Evolutionary conservation across 371 early-diverging fungal species (phyloP), one percentile per base, ranked within the genome.

Genomic region (Batkoa obscura): DNA sequence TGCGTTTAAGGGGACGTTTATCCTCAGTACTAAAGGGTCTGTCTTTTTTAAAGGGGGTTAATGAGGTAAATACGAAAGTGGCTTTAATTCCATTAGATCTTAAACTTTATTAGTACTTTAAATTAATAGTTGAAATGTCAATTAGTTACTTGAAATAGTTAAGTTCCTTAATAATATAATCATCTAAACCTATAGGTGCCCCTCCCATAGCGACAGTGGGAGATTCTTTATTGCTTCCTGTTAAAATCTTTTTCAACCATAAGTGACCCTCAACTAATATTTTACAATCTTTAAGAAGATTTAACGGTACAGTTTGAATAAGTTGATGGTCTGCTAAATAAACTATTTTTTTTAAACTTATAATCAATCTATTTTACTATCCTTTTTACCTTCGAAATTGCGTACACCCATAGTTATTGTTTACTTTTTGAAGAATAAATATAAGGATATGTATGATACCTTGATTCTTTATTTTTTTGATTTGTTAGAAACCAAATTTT

Each of bases 251-350:
- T 37, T 79, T 72, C 34, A 86, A 67, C 87, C 87, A 86, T 60
- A 77, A 72, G 62, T 73, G 75, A 58, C 83, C 87, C 57, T 86
- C 87, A 55, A 86, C 80, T 55, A 83, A 85, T 38, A 86, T 67
- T 43, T 84, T 71, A 30, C 74, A 75, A 43, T 76, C 82, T 56
- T 72, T 70, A 43, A 84, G 72, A 36, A 69, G 67, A 38, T 72
- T 57, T 13, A 82, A 67, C n/a, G 79, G 75, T 35, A 74, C 66
- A 32, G 70, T 71, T 59, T 79, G 76, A 48, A 75, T 58, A 32
- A 83, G 69, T 17, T 73, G 73, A 60, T 78, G 66, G 63, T 83
- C 80, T 4, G 68, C 72, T 36, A 75, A 71, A 57, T 73, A 80
- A 39, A 73, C 82, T 81, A 64, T 23, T 23, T 23, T 23, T 23